These are phyloP conservation scores for Collybiopsis luxurians DNA, from an alignment of 768 basidiomycete species.

Conservation along the genomic window DNA sequence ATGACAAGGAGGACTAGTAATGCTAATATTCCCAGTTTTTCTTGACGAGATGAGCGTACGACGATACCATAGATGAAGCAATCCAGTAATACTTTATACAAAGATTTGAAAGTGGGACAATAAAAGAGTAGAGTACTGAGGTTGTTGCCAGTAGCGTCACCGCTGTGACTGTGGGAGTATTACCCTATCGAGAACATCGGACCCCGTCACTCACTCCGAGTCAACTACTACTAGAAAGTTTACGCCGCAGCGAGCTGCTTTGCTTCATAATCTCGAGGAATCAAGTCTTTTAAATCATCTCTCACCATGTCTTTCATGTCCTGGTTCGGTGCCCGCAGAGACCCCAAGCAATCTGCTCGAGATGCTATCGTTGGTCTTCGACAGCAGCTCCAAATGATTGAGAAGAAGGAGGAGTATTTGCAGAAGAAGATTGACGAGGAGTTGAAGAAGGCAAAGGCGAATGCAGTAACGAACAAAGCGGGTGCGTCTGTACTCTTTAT, in stretches of 20 bases:
- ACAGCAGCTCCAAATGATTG: conserved; percentile 93
- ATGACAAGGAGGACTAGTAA: conserved; percentile 14
- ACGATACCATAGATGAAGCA: background rate
- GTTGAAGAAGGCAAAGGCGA: conserved; percentile 83
- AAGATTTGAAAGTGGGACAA: no score
- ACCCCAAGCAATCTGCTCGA: conserved; percentile 81
- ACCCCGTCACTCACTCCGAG: no score
- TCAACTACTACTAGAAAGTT: background rate
- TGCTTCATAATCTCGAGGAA: background rate
- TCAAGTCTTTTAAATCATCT: background rate
- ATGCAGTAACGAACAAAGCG: conserved; percentile 90
- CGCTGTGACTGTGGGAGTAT: conserved; percentile 6
- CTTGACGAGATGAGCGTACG: background rate
- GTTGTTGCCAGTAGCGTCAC: background rate
- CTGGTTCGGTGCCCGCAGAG: conserved; percentile 83
- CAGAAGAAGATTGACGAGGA: conserved; percentile 98
- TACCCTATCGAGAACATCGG: conserved; percentile 40
- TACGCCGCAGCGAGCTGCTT: conserved; percentile 5
- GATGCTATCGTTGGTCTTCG: conserved; percentile 93
- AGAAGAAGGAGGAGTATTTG: conserved; percentile 98
- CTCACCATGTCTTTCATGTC: conserved; percentile 53
- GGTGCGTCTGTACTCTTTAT: conserved; percentile 48
- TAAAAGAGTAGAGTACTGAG: no score
- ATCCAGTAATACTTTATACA: no score
- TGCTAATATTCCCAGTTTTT: background rate